A percentile compares a stretch with the other conserved stretches of the same genome.
These are phyloP conservation scores for Aegilops sharonensis DNA, from an alignment of 176 grass and related monocot species.

Conservation along the genomic window DNA sequence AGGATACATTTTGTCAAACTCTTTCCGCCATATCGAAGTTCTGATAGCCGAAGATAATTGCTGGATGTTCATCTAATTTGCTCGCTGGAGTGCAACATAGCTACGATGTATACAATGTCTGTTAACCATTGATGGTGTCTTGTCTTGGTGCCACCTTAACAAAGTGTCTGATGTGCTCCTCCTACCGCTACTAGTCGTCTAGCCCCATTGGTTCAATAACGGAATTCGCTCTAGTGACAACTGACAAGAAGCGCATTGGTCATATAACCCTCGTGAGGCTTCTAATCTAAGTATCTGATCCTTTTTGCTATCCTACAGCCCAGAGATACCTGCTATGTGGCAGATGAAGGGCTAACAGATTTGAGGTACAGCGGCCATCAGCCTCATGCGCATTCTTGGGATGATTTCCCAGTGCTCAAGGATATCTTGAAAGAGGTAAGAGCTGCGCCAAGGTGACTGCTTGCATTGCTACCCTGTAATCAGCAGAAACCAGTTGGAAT, in stretches of 20 bases:
- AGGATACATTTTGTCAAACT: not conserved
- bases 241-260: not conserved
- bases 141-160: not conserved
- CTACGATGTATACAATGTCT: not conserved
- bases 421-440: conserved; percentile 71
- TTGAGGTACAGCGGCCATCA: conserved; percentile 80
- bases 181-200: not conserved
- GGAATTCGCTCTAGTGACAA: not conserved
- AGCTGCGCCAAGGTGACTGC: not conserved
- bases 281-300: not conserved
- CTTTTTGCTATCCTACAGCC: conserved; percentile 32
- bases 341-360: conserved; percentile 57
- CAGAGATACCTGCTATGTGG: conserved; percentile 72
- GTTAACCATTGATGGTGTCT: not conserved
- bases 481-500: not conserved
- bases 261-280: not conserved
- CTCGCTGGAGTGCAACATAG: not conserved
- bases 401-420: conserved; percentile 83
- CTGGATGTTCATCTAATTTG: not conserved
- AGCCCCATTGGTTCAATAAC: not conserved
- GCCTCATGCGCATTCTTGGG: conserved; percentile 64
- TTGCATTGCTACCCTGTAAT: not conserved
- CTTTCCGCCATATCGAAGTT: not conserved
- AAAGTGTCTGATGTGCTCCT: not conserved
- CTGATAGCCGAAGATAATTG: not conserved